Conservation (phyloP, 2,329 filamentous ascomycete species). For the Mycosphaerella sp. region DNA sequence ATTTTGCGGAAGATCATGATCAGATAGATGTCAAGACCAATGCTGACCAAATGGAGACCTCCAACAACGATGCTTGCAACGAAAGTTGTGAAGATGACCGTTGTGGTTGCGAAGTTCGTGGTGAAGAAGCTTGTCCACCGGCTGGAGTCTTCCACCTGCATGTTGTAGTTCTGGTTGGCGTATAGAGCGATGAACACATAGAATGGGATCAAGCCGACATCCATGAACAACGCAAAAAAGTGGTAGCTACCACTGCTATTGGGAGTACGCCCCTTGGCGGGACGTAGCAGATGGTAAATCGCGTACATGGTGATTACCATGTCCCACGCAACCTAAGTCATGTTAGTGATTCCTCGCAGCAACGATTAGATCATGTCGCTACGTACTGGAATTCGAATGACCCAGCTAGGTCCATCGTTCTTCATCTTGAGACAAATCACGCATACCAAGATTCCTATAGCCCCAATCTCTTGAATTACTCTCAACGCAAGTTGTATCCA, state of each 20-base stretch:
- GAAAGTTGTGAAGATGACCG: slow-evolving; percentile 60
- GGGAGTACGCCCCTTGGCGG: slow-evolving; percentile 64
- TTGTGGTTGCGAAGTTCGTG: slow-evolving; percentile 49
- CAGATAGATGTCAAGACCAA: slow-evolving; percentile 68
- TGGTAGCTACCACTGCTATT: slow-evolving; percentile 84
- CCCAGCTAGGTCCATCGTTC: slow-evolving; percentile 21
- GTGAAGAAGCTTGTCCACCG: slow-evolving; percentile 66
- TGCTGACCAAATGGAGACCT: slow-evolving; percentile 63
- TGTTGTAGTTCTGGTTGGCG: slow-evolving; percentile 47
- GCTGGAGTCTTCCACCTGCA: slow-evolving; percentile 40
- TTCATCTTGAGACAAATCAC: slow-evolving; percentile 67
- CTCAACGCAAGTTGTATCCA: slow-evolving; percentile 64
- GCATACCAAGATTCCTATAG: slow-evolving; percentile 64
- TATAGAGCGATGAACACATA: slow-evolving; percentile 55
- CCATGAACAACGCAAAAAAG: slow-evolving; percentile 70
- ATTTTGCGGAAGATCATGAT: slow-evolving; percentile 77
- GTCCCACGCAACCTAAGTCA: slow-evolving; percentile 63
- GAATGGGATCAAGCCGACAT: slow-evolving; percentile 60
- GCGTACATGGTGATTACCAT: slow-evolving; percentile 66
- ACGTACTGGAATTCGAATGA: slow-evolving; percentile 30
- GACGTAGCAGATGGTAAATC: slow-evolving; percentile 70
- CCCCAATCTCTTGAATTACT: slow-evolving; percentile 60
- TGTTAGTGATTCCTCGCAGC: neutral
- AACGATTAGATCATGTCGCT: slow-evolving; percentile 22
- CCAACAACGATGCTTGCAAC: slow-evolving; percentile 59